These are phyloP conservation scores for Fusarium tupiense DNA, from an alignment of 2,329 filamentous ascomycete genomes.

Conservation along the genomic window DNA sequence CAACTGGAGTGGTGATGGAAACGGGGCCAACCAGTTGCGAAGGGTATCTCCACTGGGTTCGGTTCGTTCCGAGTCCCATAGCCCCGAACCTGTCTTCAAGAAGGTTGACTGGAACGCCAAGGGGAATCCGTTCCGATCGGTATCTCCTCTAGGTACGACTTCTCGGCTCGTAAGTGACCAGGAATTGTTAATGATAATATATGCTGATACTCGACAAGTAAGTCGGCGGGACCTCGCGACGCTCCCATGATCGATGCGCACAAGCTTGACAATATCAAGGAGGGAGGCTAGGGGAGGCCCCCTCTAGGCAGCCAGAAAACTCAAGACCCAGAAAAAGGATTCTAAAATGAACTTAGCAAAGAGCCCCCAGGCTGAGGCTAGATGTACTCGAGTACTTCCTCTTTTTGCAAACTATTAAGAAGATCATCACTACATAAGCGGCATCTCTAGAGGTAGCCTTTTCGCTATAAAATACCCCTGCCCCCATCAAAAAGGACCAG, in stretches of 20 bases:
- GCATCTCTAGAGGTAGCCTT: too few relatives aligned
- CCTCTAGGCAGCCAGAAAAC: too few relatives aligned
- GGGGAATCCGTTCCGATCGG: neutral
- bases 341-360: too few relatives aligned
- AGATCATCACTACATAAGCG: too few relatives aligned
- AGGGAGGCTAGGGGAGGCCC: fast-evolving
- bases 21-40: fast-evolving
- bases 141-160: neutral
- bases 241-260: neutral
- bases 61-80: neutral
- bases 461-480: too few relatives aligned
- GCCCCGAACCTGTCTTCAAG: neutral
- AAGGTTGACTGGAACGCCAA: neutral
- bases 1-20: neutral
- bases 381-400: too few relatives aligned
- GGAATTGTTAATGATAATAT: neutral
- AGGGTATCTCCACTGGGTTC: neutral
- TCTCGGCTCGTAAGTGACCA: neutral
- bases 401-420: too few relatives aligned
- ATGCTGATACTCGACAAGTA: neutral
- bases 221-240: neutral
- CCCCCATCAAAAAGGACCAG: too few relatives aligned
- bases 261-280: neutral
- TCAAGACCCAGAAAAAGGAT: too few relatives aligned
- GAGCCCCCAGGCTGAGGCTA: too few relatives aligned